Evolutionary conservation across 345 rosid genomes (phyloP), one percentile per base, ranked within the genome.

Genomic region (Jatropha curcas): DNA sequence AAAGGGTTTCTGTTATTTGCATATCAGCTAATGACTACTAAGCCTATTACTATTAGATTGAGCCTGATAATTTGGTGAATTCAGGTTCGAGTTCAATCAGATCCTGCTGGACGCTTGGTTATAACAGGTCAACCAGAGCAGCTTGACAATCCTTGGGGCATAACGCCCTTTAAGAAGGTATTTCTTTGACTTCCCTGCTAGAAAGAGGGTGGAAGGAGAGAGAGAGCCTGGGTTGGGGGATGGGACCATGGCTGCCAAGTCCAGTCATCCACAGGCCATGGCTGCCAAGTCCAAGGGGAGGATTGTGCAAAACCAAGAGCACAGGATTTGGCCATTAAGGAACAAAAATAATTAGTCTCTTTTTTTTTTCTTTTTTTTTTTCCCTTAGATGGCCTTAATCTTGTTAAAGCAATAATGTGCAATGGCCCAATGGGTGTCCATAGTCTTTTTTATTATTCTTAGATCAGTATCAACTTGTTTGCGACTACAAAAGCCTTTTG

Each of bases 81-180:
- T 74, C 84, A 93, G 97, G 91, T 91, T 77, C 88, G 89, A 46
- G 86, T 93, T 81, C 98, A 91, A 35, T 88, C 95, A 46, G 98
- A 88, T 87, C 93, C 97, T 13, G 95, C 82, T 17, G 95, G 98
- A 70, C 86, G 83, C 62, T 66, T 93, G 72, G 83, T 93, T 33
- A 93, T 93, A 85, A 89, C 90, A 7, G 98, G 97, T 31, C 80
- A 89, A 71, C 97, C 93, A 4, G 91, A 92, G 75, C 89, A 92
- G 79, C 79, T 83, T 71, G 90, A 92, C 79, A 91, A 88, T 78
- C 95, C 95, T 62, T 91, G 97, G 98, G 98, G 97, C 24, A 89
- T 91, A 58, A 88, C 92, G 57, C 93, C 98, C 30, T 93, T 93
- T 76, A 88, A 81, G 68, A 93, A 93, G 98, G 98, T 88, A 83